Conservation (phyloP, 1,284 basidiomycete genomes). For the Apiotrichum porosum region DNA sequence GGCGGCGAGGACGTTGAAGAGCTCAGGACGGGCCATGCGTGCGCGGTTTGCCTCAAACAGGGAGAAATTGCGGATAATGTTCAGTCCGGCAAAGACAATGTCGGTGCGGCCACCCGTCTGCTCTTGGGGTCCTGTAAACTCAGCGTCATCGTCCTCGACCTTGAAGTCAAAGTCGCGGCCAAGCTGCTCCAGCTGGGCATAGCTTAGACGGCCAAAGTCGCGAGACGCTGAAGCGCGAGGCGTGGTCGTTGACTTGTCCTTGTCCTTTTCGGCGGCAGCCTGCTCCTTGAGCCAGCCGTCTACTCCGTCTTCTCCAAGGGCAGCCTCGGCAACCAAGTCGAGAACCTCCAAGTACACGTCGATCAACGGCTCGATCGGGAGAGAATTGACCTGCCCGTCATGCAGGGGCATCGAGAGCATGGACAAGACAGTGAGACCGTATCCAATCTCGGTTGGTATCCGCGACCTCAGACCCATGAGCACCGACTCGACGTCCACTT, state of each 20-base stretch:
- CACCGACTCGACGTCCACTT: constrained; percentile 83
- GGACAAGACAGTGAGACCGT: constrained; percentile 83
- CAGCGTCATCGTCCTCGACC: constrained; percentile 55
- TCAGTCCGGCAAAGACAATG: constrained; percentile 65
- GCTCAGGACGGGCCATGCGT: constrained; percentile 60
- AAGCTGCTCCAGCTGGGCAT: constrained; percentile 78
- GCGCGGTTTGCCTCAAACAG: constrained; percentile 65
- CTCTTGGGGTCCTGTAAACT: constrained; percentile 15
- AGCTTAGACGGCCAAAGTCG: constrained; percentile 65
- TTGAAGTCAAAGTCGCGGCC: constrained; percentile 79
- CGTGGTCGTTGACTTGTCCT: background rate
- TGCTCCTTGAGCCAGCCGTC: constrained; percentile 40
- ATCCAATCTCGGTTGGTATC: constrained; percentile 76
- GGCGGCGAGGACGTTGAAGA: constrained; percentile 65
- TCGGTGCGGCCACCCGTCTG: constrained; percentile 48
- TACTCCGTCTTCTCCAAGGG: constrained; percentile 58
- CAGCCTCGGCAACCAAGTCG: constrained; percentile 77
- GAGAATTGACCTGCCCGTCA: constrained; percentile 54
- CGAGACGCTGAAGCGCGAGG: background rate
- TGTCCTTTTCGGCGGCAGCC: background rate
- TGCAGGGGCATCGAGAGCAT: constrained; percentile 56
- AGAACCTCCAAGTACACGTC: constrained; percentile 84
- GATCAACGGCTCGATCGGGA: constrained; percentile 68
- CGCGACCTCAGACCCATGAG: constrained; percentile 85
- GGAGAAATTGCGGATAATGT: constrained; percentile 82